Percentiles rank a stretch among this genome's conserved stretches.
phyloP scores from a whole-genome alignment of 2,329 filamentous ascomycete genomes.

The Paecilomyces dactylethromorphus region DNA sequence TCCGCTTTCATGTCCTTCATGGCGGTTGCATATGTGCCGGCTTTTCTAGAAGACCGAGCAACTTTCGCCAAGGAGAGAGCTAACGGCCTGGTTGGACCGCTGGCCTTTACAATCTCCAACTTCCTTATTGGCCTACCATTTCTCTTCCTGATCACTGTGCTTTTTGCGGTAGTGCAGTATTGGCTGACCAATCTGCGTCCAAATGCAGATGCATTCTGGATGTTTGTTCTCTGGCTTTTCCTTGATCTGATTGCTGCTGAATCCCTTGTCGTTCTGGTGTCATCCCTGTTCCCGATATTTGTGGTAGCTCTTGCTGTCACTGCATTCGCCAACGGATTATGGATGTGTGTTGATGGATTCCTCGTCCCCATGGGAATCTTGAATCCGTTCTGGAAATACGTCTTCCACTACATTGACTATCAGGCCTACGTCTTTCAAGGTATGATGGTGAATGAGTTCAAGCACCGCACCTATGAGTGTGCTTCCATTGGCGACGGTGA shows the following conservation, averaged over 20 bases:
- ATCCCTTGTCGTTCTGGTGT: constrained; percentile 71
- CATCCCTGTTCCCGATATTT: constrained; percentile 68
- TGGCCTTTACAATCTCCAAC: constrained; percentile 68
- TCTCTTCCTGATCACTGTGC: constrained; percentile 67
- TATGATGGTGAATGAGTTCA: constrained; percentile 91
- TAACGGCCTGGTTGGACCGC: constrained; percentile 73
- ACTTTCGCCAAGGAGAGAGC: constrained; percentile 70
- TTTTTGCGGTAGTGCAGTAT: constrained; percentile 72
- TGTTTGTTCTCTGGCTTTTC: constrained; percentile 77
- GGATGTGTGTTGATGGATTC: constrained; percentile 84
- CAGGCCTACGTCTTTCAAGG: constrained; percentile 81
- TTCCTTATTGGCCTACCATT: constrained; percentile 77
- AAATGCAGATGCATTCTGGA: constrained; percentile 61
- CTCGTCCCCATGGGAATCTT: constrained; percentile 65
- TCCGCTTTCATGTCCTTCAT: constrained; percentile 73
- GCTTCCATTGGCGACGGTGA: constrained; percentile 22
- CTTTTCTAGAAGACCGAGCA: constrained; percentile 71
- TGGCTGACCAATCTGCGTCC: constrained; percentile 73
- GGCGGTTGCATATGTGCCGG: constrained; percentile 78
- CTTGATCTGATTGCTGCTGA: constrained; percentile 77
- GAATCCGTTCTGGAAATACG: constrained; percentile 80
- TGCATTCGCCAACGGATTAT: constrained; percentile 80
- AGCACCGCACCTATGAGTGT: constrained; percentile 58
- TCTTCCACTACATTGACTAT: constrained; percentile 85
- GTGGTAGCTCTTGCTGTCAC: constrained; percentile 72